Evolutionary conservation across 2,329 filamentous ascomycete species (phyloP), one percentile per base, ranked within the genome.

Genomic region (Colletotrichum sp.): DNA sequence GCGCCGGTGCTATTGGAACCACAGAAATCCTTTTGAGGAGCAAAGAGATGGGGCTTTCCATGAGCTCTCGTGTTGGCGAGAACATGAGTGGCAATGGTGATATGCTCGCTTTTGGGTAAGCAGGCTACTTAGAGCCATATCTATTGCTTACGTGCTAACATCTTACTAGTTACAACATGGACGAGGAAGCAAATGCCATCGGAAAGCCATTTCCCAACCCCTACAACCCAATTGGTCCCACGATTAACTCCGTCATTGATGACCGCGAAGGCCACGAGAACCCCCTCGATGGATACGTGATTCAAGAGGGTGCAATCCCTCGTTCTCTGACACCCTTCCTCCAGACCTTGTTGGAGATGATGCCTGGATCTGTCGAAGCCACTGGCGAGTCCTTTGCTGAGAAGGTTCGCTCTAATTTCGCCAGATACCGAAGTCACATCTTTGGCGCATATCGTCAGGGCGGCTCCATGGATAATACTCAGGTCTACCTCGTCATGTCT

Each of bases 21-120:
- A 93, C 92, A 0, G 92, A 94, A 80, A 93, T 93, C 62, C 82
- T 93, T 36, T 86, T 93, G 8, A 85, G 91, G 61, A 93, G 91
- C 78, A 91, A 88, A 80, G 85, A 89, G 67, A 86, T 91, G 80
- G 92, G 92, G 0, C 81, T 94, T 13, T 78, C 83, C 0, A 88
- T 92, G 85, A 93, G 91, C 78, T 84, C 89, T 18, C 85, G 86
- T 61, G 85, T 93, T 10, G 92, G 92, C 7, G 86, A 87, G 72
- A 88, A 89, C 71, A 93, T 93, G 88, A 91, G 90, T 78, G 92
- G 92, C 4, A 94, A 94, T 78, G 92, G 92, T 4, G 92, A 94
- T 77, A 91, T 93, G 79, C 81, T 94, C 18, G 89, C 88, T 4
- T 94, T 93, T 81, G 92, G 90, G 86, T 89, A 81, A 81, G 85